Evolutionary conservation across 2,329 filamentous ascomycete genomes (phyloP).

Genomic region (Lasiodiplodia theobromae): DNA sequence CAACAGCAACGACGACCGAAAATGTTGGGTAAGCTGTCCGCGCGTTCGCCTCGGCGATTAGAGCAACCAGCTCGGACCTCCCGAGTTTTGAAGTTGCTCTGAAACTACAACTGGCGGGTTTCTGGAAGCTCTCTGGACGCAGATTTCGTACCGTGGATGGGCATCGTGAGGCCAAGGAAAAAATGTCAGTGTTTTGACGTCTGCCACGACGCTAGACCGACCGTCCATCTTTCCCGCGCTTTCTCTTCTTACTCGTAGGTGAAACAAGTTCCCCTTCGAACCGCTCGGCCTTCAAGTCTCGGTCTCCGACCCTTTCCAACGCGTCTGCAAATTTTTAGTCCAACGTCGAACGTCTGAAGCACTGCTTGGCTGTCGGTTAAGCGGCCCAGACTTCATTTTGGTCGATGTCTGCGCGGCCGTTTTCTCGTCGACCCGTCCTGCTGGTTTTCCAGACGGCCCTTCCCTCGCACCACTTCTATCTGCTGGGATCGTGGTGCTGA

Average conservation of each 20-base stretch:
- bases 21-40: not conserved
- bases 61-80: not conserved
- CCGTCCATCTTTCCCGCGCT: not conserved
- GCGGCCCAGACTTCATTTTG: not conserved
- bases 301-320: not conserved
- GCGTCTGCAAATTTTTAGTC: not conserved
- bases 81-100: too few relatives aligned
- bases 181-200: not conserved
- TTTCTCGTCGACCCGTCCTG: not conserved
- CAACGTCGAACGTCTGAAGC: constrained; percentile 12
- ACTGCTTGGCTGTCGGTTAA: not conserved
- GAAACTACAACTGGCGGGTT: too few relatives aligned
- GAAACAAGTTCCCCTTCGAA: not conserved
- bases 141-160: not conserved
- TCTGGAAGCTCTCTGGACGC: too few relatives aligned
- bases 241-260: not conserved
- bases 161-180: not conserved
- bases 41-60: constrained; percentile 1
- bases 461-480: not conserved
- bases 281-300: constrained; percentile 8
- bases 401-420: not conserved
- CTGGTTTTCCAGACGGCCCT: not conserved
- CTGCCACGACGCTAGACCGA: not conserved
- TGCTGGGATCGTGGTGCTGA: not conserved
- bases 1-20: not conserved